Evolutionary conservation across 495 filamentous ascomycete genomes (phyloP).

Genomic region (Penicillium turbatum): DNA sequence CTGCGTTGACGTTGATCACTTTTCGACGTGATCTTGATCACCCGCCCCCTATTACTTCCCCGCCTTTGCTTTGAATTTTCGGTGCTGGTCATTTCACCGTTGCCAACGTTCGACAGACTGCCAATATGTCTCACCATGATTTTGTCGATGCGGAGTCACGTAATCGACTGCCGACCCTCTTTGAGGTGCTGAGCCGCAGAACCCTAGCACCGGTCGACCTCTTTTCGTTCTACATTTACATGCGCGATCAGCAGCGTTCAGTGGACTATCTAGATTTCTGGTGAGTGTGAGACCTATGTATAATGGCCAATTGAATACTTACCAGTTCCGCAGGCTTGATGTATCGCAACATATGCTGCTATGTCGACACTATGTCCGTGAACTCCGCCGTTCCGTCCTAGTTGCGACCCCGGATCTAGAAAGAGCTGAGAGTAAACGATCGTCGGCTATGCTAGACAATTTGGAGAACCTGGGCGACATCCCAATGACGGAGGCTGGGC

Average conservation of each 20-base stretch:
- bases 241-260: slow-evolving; percentile 95
- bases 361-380: slow-evolving; percentile 95
- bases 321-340: slow-evolving; percentile 71
- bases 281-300: slow-evolving; percentile 43
- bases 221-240: slow-evolving; percentile 99
- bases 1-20: slow-evolving; percentile 8
- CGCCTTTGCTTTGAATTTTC: slow-evolving; percentile 13
- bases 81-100: slow-evolving; percentile 23
- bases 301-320: slow-evolving; percentile 4
- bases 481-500: slow-evolving; percentile 44
- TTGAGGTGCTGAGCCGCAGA: slow-evolving; percentile 87
- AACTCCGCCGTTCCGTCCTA: slow-evolving; percentile 87
- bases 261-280: slow-evolving; percentile 99
- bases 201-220: slow-evolving; percentile 92
- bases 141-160: slow-evolving; percentile 47
- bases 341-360: slow-evolving; percentile 98
- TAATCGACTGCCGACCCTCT: slow-evolving; percentile 86
- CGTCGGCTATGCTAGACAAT: slow-evolving; percentile 72
- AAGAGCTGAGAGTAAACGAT: slow-evolving; percentile 72
- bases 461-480: slow-evolving; percentile 62
- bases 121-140: slow-evolving; percentile 34
- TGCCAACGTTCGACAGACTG: slow-evolving; percentile 2
- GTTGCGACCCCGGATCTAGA: slow-evolving; percentile 90
- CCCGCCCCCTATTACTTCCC: slow-evolving; percentile 22
- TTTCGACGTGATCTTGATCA: slow-evolving; percentile 8